A percentile compares a stretch with the other conserved stretches of the same genome.
These are phyloP conservation scores for Boletus subcaerulescens DNA, from an alignment of 768 basidiomycete genomes.

Conservation along the genomic window DNA sequence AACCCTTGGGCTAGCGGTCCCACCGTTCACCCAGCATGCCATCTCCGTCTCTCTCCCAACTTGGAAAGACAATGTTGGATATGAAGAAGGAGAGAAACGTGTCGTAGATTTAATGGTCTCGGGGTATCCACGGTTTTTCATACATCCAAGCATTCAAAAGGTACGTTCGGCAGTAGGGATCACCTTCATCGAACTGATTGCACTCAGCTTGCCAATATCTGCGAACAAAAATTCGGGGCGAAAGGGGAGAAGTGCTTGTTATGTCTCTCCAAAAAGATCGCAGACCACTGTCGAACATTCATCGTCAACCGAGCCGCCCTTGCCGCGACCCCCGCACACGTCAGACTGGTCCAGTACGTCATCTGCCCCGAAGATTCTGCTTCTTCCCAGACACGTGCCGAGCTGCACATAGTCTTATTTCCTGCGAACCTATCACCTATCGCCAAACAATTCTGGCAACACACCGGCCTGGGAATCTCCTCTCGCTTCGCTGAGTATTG, in stretches of 20 bases:
- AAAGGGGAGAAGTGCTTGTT: constrained; percentile 75
- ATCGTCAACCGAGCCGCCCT: constrained; percentile 49
- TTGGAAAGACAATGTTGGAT: constrained; percentile 88
- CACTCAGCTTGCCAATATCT: constrained; percentile 70
- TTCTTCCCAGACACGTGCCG: constrained; percentile 35
- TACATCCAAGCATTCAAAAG: constrained; percentile 81
- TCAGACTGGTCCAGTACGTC: constrained; percentile 66
- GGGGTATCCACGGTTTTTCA: constrained; percentile 95
- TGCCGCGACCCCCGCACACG: constrained; percentile 42
- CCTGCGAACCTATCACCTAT: constrained; percentile 53
- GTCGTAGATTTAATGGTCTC: constrained; percentile 77
- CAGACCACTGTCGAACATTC: constrained; percentile 74
- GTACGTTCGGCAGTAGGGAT: constrained; percentile 41
- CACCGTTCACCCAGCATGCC: constrained; percentile 76
- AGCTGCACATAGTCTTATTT: constrained; percentile 84
- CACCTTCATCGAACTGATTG: not conserved
- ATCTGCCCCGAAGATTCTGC: constrained; percentile 60
- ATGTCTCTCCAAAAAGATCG: constrained; percentile 68
- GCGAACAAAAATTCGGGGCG: constrained; percentile 73
- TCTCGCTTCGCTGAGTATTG: constrained; percentile 85
- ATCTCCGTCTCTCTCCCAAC: constrained; percentile 94
- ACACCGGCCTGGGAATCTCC: constrained; percentile 86
- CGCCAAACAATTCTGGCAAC: constrained; percentile 96
- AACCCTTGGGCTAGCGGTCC: constrained; percentile 51
- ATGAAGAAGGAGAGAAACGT: constrained; percentile 85